Base-by-base conservation (phyloP, 305 asterid species). In the Caryopteris hybrid region DNA sequence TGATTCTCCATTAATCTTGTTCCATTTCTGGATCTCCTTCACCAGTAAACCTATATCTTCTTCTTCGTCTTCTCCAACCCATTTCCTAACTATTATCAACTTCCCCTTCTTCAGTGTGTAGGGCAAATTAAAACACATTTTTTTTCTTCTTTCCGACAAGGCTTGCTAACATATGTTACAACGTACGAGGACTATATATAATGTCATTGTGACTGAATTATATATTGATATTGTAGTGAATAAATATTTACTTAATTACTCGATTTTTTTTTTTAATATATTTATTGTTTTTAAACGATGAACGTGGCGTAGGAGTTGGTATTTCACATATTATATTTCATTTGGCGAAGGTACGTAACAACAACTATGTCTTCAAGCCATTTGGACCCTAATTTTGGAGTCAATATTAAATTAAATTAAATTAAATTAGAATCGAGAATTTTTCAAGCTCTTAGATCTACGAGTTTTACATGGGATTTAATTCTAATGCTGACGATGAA, bases 41-140 rank as follows among this genome's bases (percentile, higher is more conserved):
- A 67, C 83, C 62, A 78, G 39, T 42, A 74, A 45, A 17, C 75
- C 83, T 2, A 74, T 71, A 0, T 74, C 79, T 61, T 78, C 79
- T 50, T 69, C 64, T 23, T 78, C 78, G 27, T 74, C 77, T 46
- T 52, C 68, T n/a, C 31, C 66, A 54, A 11, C 42, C 75, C 66
- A 68, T 64, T 71, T 75, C 60, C 76, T 45, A 39, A 70, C 56
- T 12, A 70, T 65, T 23, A 70, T 27, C 53, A 64, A 17, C 41
- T 59, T 75, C 6, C 76, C 80, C 18, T 70, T 70, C 42, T 64
- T 75, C 3, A 75, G 36, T 12, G 76, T 64, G 80, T 59, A 43
- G 14, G 76, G 70, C 61, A 75, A 65, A 75, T 65, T 75, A 17
- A 78, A 67, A 60, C 83, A 78, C 83, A 78, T 78, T 61, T 48